These are phyloP conservation scores for Sclerotinia minor DNA, from an alignment of 2,329 filamentous ascomycete species.

Conservation along the genomic window DNA sequence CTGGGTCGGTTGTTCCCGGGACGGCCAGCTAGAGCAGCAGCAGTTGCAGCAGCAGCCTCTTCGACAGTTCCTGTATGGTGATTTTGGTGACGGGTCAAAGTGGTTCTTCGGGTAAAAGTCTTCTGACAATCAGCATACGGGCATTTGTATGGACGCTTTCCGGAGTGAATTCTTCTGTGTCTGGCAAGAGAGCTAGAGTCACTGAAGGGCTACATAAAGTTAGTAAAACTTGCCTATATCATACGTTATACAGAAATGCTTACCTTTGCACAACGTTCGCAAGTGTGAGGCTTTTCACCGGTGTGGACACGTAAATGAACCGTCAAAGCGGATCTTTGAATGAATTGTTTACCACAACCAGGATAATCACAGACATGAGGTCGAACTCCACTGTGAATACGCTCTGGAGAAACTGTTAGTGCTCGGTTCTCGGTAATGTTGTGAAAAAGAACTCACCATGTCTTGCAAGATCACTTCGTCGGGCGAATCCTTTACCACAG, in stretches of 20 bases:
- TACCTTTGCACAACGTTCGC: conserved; percentile 95
- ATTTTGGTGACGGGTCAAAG: conserved; percentile 91
- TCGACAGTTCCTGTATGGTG: conserved; percentile 94
- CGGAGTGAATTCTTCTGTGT: conserved; percentile 92
- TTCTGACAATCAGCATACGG: conserved; percentile 97
- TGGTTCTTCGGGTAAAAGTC: conserved; percentile 94
- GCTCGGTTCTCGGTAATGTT: not conserved
- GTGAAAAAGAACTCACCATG: conserved; percentile 67
- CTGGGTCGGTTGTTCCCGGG: conserved; percentile 45
- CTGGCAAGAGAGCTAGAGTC: conserved; percentile 92
- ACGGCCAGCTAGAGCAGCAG: conserved; percentile 70
- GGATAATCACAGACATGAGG: conserved; percentile 91
- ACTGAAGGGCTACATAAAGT: conserved; percentile 75
- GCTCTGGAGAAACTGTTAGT: conserved; percentile 58
- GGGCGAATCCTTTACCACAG: conserved; percentile 87
- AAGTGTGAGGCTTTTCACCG: conserved; percentile 97
- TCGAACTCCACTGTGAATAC: conserved; percentile 88
- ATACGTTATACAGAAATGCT: conserved; percentile 25
- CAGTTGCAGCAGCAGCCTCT: conserved; percentile 85
- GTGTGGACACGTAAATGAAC: conserved; percentile 96
- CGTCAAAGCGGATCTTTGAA: conserved; percentile 91
- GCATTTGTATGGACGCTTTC: conserved; percentile 95
- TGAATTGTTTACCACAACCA: conserved; percentile 92
- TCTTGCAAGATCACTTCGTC: conserved; percentile 88
- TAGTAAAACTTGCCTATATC: conserved; percentile 29